These are phyloP conservation scores for Lactarius evosmus DNA, from an alignment of 768 basidiomycete species.

Conservation along the genomic window DNA sequence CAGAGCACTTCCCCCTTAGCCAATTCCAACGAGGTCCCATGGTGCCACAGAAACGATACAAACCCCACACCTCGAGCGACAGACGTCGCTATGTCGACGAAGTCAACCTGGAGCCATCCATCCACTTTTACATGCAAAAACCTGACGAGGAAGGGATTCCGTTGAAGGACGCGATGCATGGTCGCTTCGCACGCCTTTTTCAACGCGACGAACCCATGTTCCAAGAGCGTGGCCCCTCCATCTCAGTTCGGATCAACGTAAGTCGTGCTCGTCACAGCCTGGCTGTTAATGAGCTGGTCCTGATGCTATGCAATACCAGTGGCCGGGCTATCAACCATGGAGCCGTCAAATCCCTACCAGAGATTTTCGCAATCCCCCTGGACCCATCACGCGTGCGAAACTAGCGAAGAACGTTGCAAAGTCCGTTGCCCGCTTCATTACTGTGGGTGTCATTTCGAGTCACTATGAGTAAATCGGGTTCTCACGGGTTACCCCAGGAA, in stretches of 20 bases:
- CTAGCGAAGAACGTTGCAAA: slow-evolving; percentile 79
- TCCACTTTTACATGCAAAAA: slow-evolving; percentile 55
- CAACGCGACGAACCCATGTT: slow-evolving; percentile 67
- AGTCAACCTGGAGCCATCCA: slow-evolving; percentile 57
- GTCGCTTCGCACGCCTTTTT: slow-evolving; percentile 51
- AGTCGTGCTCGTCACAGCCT: slow-evolving; percentile 27
- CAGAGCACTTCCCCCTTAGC: slow-evolving; percentile 21
- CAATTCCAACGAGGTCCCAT: slow-evolving; percentile 37
- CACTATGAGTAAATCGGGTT: not conserved
- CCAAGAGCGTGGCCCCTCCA: slow-evolving; percentile 68
- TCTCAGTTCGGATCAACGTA: slow-evolving; percentile 76
- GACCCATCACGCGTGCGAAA: slow-evolving; percentile 72
- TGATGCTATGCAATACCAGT: slow-evolving; percentile 41
- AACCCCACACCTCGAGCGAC: slow-evolving; percentile 75
- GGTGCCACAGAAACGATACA: slow-evolving; percentile 69
- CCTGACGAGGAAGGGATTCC: slow-evolving; percentile 59
- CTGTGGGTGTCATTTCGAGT: slow-evolving; percentile 39
- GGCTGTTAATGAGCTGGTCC: slow-evolving; percentile 17
- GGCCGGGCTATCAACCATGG: slow-evolving; percentile 79
- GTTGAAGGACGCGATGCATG: slow-evolving; percentile 61
- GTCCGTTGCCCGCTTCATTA: slow-evolving; percentile 66
- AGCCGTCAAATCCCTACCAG: slow-evolving; percentile 79
- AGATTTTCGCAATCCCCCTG: slow-evolving; percentile 75
- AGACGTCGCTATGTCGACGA: slow-evolving; percentile 74
- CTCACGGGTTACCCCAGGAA: slow-evolving; percentile 39